phyloP scores from a whole-genome alignment of 1,139 yeast species.

The Nakaseomyces nivariensis region DNA sequence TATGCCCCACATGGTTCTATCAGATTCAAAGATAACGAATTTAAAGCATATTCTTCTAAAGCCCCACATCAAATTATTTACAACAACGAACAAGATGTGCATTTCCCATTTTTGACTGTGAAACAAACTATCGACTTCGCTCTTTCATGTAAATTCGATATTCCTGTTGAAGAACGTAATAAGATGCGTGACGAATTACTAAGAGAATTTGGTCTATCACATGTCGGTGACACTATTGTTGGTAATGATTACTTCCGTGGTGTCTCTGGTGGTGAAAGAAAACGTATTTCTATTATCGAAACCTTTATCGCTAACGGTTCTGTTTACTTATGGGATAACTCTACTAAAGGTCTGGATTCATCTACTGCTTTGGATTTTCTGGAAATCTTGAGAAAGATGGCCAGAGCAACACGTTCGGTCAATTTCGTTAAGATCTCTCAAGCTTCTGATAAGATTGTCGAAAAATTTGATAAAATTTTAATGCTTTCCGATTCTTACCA shows the following conservation, averaged over 20 bases:
- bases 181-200: conserved; percentile 33
- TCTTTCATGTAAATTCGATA: conserved; percentile 29
- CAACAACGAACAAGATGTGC: conserved; percentile 41
- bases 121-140: conserved; percentile 38
- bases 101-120: conserved; percentile 41
- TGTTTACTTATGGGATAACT: conserved; percentile 46
- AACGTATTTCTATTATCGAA: conserved; percentile 39
- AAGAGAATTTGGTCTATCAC: conserved; percentile 36
- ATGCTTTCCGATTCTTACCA: conserved; percentile 38
- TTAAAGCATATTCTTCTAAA: conserved; percentile 12
- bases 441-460: conserved; percentile 41
- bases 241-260: conserved; percentile 38
- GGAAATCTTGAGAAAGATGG: conserved; percentile 36
- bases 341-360: conserved; percentile 43
- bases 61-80: conserved; percentile 34
- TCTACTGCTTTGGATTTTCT: conserved; percentile 45
- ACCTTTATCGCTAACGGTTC: conserved; percentile 39
- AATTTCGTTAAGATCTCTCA: conserved; percentile 43
- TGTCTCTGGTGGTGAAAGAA: conserved; percentile 39
- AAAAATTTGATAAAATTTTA: conserved; percentile 39
- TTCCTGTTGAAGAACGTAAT: conserved; percentile 30
- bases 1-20: conserved; percentile 28
- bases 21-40: conserved; percentile 23
- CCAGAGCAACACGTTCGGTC: conserved; percentile 35
- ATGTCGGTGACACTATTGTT: conserved; percentile 34